Percentiles rank a stretch among this genome's conserved stretches.
phyloP scores from a whole-genome alignment of 352 stramenopile species.

The Globisporangium uncinulatum region DNA sequence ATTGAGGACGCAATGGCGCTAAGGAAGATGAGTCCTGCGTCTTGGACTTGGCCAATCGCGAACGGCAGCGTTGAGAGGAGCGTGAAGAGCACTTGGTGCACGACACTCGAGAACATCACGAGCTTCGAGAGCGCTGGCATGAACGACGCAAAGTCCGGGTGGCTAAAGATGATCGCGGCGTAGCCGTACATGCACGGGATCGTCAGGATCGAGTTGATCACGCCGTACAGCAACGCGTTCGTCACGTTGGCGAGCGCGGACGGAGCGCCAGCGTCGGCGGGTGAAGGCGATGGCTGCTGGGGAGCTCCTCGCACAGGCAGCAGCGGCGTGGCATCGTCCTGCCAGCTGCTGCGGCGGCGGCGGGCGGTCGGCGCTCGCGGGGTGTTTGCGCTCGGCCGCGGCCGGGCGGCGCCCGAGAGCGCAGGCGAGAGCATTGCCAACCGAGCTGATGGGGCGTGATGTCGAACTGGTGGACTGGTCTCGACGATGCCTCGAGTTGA shows the following conservation, averaged over 20 bases:
- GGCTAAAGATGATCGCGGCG: conserved; percentile 93
- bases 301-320: conserved; percentile 14
- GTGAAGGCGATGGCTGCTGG: conserved; percentile 1
- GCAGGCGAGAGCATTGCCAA: conserved; percentile 51
- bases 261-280: neutral
- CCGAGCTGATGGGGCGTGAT: too few relatives aligned
- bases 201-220: conserved; percentile 94
- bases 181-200: conserved; percentile 95
- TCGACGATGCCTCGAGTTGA: too few relatives aligned
- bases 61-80: conserved; percentile 92
- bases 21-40: conserved; percentile 98
- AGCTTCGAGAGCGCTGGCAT: conserved; percentile 93
- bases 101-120: conserved; percentile 93
- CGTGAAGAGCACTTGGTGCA: conserved; percentile 92
- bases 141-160: conserved; percentile 85
- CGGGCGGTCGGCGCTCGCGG: conserved; percentile 14
- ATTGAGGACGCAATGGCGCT: conserved; percentile 91
- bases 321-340: conserved; percentile 20
- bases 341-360: conserved; percentile 30
- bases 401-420: conserved; percentile 48
- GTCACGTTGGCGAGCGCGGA: conserved; percentile 37
- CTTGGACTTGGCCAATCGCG: conserved; percentile 97
- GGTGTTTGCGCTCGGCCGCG: conserved; percentile 32
- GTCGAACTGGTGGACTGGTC: too few relatives aligned
- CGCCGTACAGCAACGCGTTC: conserved; percentile 77